Base-by-base conservation (phyloP, 805 yeast genomes). In the Zygosaccharomyces pseudorouxii region DNA sequence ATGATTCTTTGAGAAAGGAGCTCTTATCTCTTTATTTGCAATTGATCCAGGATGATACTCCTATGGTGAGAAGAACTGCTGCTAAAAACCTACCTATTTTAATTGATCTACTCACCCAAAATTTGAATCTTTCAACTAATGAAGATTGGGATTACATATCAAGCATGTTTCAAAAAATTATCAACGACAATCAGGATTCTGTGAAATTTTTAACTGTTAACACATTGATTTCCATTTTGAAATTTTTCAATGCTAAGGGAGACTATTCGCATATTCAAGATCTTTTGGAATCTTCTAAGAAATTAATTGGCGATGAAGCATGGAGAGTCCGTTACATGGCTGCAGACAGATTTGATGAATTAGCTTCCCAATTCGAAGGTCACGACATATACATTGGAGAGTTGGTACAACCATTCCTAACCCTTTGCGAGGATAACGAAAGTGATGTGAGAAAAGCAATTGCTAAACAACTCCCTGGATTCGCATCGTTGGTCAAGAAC, bases 311-410 rank as follows among this genome's bases (percentile, higher is more conserved):
- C 55, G 99, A 93, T 71, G 89, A 87, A 69, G 85, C 95, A 62
- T 93, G 99, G 99, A 82, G 99, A 69, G 98, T 93, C 49, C 83
- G 99, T 62, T 93, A 92, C 70, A 89, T 93, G 83, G 95, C 96
- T 29, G 96, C 97, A n/a, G 97, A 92, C 65, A 78, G 89, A 59
- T 90, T 89, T 63, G 87, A 83, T 57, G 73, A 75, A 53, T 77
- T 93, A 51, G 88, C 95, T 1, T 58, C 70, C 14, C 81, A 80
- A 55, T 82, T 90, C 61, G 73, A 75, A 56, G 73, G 76, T 52
- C 75, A 79, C 43, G 79, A 77, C 35, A 70, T 74, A 27, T 84
- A 81, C 55, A 73, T 80, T 49, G 59, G 64, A 51, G 72, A 71
- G 55, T 73, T 83, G 60, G 56, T 68, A 14, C 76, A 75, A 35